Conservation (phyloP, 2,329 filamentous ascomycete species). For the Drechslerella coelobrocha region DNA sequence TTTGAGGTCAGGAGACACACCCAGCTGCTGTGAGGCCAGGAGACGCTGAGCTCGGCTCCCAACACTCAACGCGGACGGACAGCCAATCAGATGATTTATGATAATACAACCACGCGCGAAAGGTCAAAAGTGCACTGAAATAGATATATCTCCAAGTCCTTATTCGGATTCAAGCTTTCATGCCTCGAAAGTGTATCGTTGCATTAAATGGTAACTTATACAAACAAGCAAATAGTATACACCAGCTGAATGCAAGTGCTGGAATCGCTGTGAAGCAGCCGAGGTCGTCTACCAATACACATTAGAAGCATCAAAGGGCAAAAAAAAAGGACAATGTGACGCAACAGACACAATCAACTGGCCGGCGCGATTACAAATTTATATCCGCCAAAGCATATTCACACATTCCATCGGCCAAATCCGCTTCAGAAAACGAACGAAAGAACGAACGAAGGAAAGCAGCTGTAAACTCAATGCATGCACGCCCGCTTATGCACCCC, state of each 20-base stretch:
- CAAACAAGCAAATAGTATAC: constrained; percentile 12
- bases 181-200: no score
- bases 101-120: no score
- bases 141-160: no score
- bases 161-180: no score
- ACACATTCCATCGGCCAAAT: background rate
- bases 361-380: no score
- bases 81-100: no score
- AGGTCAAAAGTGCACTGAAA: no score
- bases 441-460: background rate
- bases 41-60: constrained; percentile 6
- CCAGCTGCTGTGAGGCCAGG: no score
- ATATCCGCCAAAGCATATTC: background rate
- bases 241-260: constrained; percentile 7
- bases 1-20: constrained; percentile 33
- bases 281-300: background rate
- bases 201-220: no score
- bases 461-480: constrained; percentile 32
- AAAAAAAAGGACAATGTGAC: background rate
- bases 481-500: constrained; percentile 48
- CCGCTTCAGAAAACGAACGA: background rate
- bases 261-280: background rate
- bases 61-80: background rate
- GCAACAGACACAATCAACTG: background rate
- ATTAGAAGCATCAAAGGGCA: no score